Evolutionary conservation across 2,329 filamentous ascomycete genomes (phyloP), one percentile per base, ranked within the genome.

Genomic region (Pyrenochaeta sp.): DNA sequence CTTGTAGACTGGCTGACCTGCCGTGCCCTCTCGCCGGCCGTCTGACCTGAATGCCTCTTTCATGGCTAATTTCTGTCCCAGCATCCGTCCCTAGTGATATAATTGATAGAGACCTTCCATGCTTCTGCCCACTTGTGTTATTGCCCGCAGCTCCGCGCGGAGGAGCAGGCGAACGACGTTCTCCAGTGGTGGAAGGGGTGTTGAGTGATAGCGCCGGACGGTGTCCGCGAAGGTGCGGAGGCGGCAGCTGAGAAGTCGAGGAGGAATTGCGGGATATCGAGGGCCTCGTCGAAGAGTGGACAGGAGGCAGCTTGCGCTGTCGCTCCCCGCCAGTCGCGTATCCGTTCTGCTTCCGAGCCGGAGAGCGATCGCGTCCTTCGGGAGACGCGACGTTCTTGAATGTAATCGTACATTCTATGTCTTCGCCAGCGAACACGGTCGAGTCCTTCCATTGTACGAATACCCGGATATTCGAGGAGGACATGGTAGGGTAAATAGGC

Each of bases 361-460:
- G 67, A 52, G 69, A 72, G 61, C 72, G 66, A 57, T 74, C 72
- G 64, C 63, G 62, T n/a, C 73, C 71, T 24, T 72, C 64, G n/a
- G 87, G 84, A 62, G 72, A 77, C 30, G 85, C 82, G 49, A 93
- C 85, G 77, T 99, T 99, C 80, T 91, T 94, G 81, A 99, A 99
- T 50, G 92, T 97, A 77, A 99, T 96, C 67, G 90, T 93, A 80
- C 95, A 98, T 81, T 93, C 91, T 73, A 98, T 87, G 74, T 97
- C 91, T 83, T 99, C 95, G 79, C 95, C 95, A 56, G 95, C 92
- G 80, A 98, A 99, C 71, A 99, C 92, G 61, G 91, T 93, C 78
- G 94, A 89, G 75, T 96, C 91, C 77, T 92, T 90, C 91, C 94
- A 99, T 81, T 90, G 89, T 78, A 99, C 92, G 78, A 94, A 97